Conservation (phyloP, 805 yeast genomes). For the Cyberlindnera nakhonratchasimensis region DNA sequence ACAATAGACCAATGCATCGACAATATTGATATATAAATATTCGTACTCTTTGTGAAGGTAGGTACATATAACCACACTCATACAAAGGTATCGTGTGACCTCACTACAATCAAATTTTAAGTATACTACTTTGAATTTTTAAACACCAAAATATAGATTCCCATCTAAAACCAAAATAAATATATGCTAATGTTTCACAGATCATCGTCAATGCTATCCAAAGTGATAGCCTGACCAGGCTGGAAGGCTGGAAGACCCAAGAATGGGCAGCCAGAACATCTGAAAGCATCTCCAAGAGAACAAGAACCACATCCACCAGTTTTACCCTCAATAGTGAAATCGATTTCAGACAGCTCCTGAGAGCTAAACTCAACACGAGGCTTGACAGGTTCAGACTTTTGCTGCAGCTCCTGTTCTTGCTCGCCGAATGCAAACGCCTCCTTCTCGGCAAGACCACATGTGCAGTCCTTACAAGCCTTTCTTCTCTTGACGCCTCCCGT, state of each 20-base stretch:
- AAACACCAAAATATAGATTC: no score
- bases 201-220: constrained; percentile 77
- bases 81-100: no score
- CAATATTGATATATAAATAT: no score
- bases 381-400: constrained; percentile 37
- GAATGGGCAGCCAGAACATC: constrained; percentile 98
- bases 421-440: constrained; percentile 59
- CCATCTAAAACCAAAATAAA: neutral
- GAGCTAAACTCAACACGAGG: constrained; percentile 45
- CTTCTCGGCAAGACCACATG: constrained; percentile 90
- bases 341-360: constrained; percentile 83
- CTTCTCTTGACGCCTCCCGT: constrained; percentile 54
- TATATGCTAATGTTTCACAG: constrained; percentile 35
- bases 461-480: constrained; percentile 97
- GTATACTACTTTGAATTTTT: no score
- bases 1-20: no score
- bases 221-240: constrained; percentile 87
- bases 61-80: no score
- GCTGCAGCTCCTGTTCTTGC: constrained; percentile 42
- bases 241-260: constrained; percentile 96
- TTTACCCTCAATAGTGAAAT: constrained; percentile 94
- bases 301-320: constrained; percentile 98
- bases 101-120: no score
- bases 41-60: no score
- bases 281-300: constrained; percentile 94